A percentile compares a stretch with the other conserved stretches of the same genome.
phyloP scores from a whole-genome alignment of 441 rosid genomes.

The Pelargonium cotyledonis region DNA sequence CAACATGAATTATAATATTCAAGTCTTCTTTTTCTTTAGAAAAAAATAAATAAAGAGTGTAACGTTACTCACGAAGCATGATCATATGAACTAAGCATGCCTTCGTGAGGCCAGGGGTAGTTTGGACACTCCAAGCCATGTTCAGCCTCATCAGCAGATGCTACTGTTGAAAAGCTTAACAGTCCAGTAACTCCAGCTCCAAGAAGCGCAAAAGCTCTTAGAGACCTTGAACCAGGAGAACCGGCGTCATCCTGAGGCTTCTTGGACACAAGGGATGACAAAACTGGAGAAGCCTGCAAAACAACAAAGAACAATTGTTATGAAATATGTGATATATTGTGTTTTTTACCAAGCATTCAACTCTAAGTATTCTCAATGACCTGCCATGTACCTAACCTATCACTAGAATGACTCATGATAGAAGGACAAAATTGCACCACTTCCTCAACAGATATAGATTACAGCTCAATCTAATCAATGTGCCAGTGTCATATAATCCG shows the following conservation, averaged over 20 bases:
- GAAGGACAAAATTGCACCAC: too few species aligned
- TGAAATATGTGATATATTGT: neutral
- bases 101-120: conserved; percentile 99
- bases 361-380: too few species aligned
- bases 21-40: too few species aligned
- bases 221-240: conserved; percentile 46
- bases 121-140: conserved; percentile 76
- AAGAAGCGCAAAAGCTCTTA: conserved; percentile 56
- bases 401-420: too few species aligned
- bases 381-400: too few species aligned
- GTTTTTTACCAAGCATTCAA: too few species aligned
- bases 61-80: conserved; percentile 84
- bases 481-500: too few species aligned
- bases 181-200: conserved; percentile 91
- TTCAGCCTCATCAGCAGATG: conserved; percentile 98
- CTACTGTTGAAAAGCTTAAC: conserved; percentile 65
- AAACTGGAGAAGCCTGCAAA: conserved; percentile 57
- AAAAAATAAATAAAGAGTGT: conserved; percentile 6
- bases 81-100: conserved; percentile 96
- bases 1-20: too few species aligned
- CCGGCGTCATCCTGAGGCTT: conserved; percentile 55
- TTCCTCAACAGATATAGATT: too few species aligned
- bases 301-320: neutral
- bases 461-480: too few species aligned
- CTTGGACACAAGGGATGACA: conserved; percentile 53